Base-by-base conservation (phyloP, 352 stramenopile species). In the Vaucheria bursata region DNA sequence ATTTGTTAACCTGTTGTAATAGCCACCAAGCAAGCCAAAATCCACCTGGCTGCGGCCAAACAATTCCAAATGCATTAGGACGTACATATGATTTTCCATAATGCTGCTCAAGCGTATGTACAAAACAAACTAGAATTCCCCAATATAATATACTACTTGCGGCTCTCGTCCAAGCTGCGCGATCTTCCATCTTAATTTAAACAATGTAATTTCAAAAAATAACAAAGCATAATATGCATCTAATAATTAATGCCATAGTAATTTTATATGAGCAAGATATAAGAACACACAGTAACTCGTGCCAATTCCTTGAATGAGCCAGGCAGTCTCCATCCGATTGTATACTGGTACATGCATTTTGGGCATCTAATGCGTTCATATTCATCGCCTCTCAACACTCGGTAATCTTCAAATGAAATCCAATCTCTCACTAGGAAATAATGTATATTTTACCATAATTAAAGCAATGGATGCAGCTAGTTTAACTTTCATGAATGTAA, bases 401-500 rank as follows among this genome's bases (percentile, higher is more conserved):
- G 73, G 1, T 49, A 38, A 32, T 36, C 33, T n/a, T 78, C 73
- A 36, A 49, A 78, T 32, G 73, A 78, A 64, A 78, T 78, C 73
- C 53, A 79, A 12, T 78, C 34, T 18, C 69, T 37, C 69, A 18
- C 32, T n/a, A n/a, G n/a, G n/a, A n/a, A n/a, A n/a, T n/a, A n/a
- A n/a, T n/a, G n/a, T n/a, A n/a, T n/a, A n/a, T n/a, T n/a, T n/a
- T n/a, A n/a, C n/a, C n/a, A n/a, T n/a, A n/a, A n/a, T n/a, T n/a
- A n/a, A n/a, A n/a, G n/a, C n/a, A n/a, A n/a, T n/a, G n/a, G n/a
- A n/a, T n/a, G n/a, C n/a, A n/a, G n/a, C n/a, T n/a, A n/a, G n/a
- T n/a, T n/a, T n/a, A n/a, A n/a, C n/a, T n/a, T n/a, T n/a, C n/a
- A n/a, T n/a, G n/a, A n/a, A n/a, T n/a, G n/a, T n/a, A n/a, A n/a